Evolutionary conservation across 345 rosid species (phyloP), one percentile per base, ranked within the genome.

Genomic region (Eucalyptus polybractea): DNA sequence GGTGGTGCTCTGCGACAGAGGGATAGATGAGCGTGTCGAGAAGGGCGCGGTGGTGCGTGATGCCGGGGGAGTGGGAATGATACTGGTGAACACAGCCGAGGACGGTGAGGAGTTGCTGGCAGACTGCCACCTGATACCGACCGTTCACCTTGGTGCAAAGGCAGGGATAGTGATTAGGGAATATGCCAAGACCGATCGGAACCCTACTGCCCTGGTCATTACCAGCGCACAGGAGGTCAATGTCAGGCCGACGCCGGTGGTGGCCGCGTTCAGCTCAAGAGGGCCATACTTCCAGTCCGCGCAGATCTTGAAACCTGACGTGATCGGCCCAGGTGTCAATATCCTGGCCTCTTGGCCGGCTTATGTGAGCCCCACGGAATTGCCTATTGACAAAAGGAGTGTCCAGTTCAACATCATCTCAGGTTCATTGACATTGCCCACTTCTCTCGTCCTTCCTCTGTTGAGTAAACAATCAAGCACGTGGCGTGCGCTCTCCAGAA

Each of bases 41-140:
- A 97, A 97, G 91, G 99, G 99, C 27, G 93, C 81, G 10, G 97
- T 95, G 4, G 99, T 97, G 29, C 91, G 93, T 31, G 95, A 96
- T 22, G 98, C 97, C 0, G 99, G 98, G 9, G 99, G 99, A 21
- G 87, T 92, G 31, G 99, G 97, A 65, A 97, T 97, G 99, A 95
- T 97, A 88, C 89, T 97, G 45, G 97, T 94, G 22, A 97, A 97
- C 88, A 93, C 97, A 0, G 95, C 92, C 1, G 90, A 91, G 0
- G 92, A 93, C 3, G 62, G 93, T 25, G 98, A 95, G 90, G 98
- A 96, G 69, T 89, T 95, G 90, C 96, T 96, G 86, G 99, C 98
- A 1, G 99, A 97, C 91, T 92, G 95, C 89, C 99, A 97, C 90
- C 80, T 94, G 90, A 81, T 96, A n/a, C 99, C 98, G 37, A 95